phyloP scores from a whole-genome alignment of 164 flowering plant species.

The Piper longum region DNA sequence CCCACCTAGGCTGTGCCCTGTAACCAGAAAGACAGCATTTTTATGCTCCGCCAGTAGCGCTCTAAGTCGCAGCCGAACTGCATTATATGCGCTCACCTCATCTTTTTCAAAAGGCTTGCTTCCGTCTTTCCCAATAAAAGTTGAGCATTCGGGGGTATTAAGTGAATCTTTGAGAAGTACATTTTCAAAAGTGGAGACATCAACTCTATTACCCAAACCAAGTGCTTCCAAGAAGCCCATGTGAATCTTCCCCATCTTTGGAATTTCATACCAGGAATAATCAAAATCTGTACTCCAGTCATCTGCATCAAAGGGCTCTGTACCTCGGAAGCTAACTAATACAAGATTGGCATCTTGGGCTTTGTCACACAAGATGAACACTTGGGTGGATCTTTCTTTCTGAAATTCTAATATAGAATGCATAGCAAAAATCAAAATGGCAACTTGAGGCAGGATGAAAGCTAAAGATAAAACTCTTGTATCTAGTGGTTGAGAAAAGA shows the following conservation, averaged over 20 bases:
- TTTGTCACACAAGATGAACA: conserved; percentile 31
- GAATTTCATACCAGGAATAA: conserved; percentile 49
- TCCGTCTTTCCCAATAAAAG: not conserved
- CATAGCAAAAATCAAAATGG: not conserved
- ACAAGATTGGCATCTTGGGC: conserved; percentile 16
- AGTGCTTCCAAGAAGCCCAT: conserved; percentile 59
- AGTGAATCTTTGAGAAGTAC: conserved; percentile 10
- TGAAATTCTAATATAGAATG: conserved; percentile 53
- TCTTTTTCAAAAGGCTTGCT: conserved; percentile 16
- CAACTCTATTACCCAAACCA: conserved; percentile 52
- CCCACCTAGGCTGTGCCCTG: conserved; percentile 91
- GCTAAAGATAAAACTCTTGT: not conserved
- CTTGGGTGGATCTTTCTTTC: conserved; percentile 39
- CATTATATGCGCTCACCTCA: conserved; percentile 49
- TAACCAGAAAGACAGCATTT: conserved; percentile 41
- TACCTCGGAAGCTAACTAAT: conserved; percentile 55
- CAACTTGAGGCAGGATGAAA: not conserved
- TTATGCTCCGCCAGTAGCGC: conserved; percentile 19
- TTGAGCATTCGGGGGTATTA: not conserved
- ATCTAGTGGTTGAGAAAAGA: not conserved
- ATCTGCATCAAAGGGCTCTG: conserved; percentile 43
- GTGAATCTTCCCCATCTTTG: conserved; percentile 40
- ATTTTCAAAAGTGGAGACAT: conserved; percentile 35
- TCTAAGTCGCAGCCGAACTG: conserved; percentile 42
- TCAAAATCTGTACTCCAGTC: conserved; percentile 49